Conservation (phyloP, 208 protist genomes). For the Naegleria gruberi region DNA sequence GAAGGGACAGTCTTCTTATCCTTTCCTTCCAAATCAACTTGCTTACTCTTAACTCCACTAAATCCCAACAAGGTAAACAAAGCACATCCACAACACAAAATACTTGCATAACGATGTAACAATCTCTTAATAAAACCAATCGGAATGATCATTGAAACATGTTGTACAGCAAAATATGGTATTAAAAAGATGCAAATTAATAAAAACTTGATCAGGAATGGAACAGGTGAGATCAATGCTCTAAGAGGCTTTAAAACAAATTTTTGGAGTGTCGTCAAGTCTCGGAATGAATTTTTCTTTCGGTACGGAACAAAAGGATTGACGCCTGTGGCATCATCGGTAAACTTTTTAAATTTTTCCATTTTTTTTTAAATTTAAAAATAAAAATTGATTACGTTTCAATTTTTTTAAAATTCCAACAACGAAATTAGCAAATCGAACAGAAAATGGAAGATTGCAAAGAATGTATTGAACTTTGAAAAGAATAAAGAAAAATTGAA, state of each 20-base stretch:
- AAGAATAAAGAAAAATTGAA: too few species aligned
- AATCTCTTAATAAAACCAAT: not conserved
- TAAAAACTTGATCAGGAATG: not conserved
- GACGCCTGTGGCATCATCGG: not conserved
- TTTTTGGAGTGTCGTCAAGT: not conserved
- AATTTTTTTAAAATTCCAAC: too few species aligned
- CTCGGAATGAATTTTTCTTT: not conserved
- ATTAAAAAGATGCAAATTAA: not conserved
- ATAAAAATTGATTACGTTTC: too few species aligned
- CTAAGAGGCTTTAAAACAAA: not conserved
- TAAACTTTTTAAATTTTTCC: not conserved
- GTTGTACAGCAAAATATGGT: not conserved
- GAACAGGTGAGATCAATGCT: not conserved
- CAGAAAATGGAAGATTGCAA: too few species aligned
- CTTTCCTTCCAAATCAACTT: not conserved
- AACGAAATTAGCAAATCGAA: too few species aligned
- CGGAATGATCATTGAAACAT: not conserved
- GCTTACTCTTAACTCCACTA: not conserved
- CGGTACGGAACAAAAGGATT: not conserved
- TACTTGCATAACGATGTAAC: not conserved
- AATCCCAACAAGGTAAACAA: not conserved
- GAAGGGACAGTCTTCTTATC: not conserved
- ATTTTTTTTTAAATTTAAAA: not conserved
- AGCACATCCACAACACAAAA: not conserved
- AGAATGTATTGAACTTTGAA: too few species aligned